Evolutionary conservation across 179 eudicot species (phyloP).

Genomic region (Corrigiola litoralis): DNA sequence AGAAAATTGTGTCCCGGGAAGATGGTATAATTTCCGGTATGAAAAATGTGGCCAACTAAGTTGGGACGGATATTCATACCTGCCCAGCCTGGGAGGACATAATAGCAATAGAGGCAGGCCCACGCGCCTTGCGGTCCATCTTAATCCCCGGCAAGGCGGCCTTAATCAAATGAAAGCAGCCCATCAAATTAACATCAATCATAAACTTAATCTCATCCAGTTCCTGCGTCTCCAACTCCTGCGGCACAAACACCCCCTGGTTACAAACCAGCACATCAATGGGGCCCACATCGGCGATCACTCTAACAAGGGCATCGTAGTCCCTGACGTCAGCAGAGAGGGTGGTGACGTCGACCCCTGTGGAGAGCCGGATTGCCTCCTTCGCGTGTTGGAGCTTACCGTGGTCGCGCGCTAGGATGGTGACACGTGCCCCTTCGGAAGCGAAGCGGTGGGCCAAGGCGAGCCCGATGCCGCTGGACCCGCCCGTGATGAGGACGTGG

Average conservation of each 20-base stretch:
- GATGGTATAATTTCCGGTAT: too few species aligned
- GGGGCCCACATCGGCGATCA: slow-evolving; percentile 50
- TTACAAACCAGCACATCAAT: slow-evolving; percentile 81
- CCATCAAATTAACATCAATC: slow-evolving; percentile 81
- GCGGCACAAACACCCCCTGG: slow-evolving; percentile 68
- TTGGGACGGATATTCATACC: slow-evolving; percentile 23
- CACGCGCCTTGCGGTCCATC: slow-evolving; percentile 35
- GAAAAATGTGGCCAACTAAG: too few species aligned
- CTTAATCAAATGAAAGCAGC: slow-evolving; percentile 68
- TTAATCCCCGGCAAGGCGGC: slow-evolving; percentile 78
- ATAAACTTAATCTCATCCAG: slow-evolving; percentile 58
- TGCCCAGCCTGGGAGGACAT: slow-evolving; percentile 90
- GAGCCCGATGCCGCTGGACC: slow-evolving; percentile 95
- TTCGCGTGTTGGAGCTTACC: slow-evolving; percentile 52
- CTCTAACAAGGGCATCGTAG: slow-evolving; percentile 41
- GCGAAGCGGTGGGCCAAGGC: slow-evolving; percentile 71
- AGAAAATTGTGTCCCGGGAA: too few species aligned
- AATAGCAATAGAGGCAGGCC: slow-evolving; percentile 67
- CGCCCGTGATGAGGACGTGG: slow-evolving; percentile 92
- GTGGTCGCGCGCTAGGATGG: slow-evolving; percentile 63
- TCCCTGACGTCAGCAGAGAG: slow-evolving; percentile 71
- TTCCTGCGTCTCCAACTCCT: slow-evolving; percentile 45
- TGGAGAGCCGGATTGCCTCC: slow-evolving; percentile 36
- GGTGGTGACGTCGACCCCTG: slow-evolving; percentile 57
- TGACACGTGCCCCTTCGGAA: slow-evolving; percentile 57